phyloP scores from a whole-genome alignment of 305 asterid species.

The Fraxinus dipetala region DNA sequence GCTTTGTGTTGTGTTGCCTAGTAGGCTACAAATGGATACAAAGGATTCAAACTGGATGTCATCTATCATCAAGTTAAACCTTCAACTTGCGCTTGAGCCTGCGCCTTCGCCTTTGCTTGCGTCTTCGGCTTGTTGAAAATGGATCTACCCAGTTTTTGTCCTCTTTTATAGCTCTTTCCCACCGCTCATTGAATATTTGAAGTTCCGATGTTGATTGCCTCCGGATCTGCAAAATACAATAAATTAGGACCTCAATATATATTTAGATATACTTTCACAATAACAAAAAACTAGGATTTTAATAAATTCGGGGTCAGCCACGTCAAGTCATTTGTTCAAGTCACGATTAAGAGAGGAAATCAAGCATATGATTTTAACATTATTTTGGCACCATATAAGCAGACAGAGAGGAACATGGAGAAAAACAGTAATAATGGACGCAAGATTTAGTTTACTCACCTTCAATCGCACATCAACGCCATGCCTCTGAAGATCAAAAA shows the following conservation, averaged over 20 bases:
- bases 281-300: background rate
- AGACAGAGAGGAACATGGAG: background rate
- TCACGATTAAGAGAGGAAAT: background rate
- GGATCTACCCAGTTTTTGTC: constrained; percentile 77
- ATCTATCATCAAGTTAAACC: constrained; percentile 18
- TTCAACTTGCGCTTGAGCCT: constrained; percentile 14
- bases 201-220: constrained; percentile 69
- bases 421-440: background rate
- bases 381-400: background rate
- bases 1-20: too few relatives aligned
- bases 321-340: background rate
- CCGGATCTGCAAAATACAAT: constrained; percentile 50
- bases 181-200: constrained; percentile 60
- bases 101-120: constrained; percentile 28
- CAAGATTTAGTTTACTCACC: constrained; percentile 34
- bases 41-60: background rate
- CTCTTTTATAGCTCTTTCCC: constrained; percentile 68
- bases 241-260: background rate
- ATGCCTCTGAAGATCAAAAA: constrained; percentile 34
- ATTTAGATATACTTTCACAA: background rate
- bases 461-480: constrained; percentile 52
- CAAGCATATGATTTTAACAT: background rate
- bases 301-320: background rate
- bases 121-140: constrained; percentile 32
- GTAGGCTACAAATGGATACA: too few relatives aligned